Evolutionary conservation across 1,139 yeast species (phyloP).

Genomic region (Lodderomyces oxycetoniae): DNA sequence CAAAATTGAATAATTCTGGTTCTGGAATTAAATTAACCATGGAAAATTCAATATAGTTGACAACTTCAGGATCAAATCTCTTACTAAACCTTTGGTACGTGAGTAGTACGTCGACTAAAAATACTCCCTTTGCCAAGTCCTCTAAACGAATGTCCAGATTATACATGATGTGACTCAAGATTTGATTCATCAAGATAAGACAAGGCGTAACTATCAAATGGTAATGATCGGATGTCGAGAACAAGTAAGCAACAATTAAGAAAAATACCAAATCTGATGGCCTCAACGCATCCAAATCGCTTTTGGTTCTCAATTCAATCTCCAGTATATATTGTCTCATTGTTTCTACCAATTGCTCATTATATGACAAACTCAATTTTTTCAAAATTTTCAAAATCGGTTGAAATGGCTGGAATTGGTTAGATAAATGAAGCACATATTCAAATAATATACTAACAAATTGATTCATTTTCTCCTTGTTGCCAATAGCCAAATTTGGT

Average conservation of each 20-base stretch:
- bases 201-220: conserved; percentile 89
- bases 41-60: conserved; percentile 53
- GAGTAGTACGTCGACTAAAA: conserved; percentile 58
- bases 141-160: conserved; percentile 33
- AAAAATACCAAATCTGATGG: conserved; percentile 63
- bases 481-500: conserved; percentile 76
- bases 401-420: conserved; percentile 23
- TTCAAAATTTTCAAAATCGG: conserved; percentile 50
- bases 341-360: conserved; percentile 53
- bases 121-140: conserved; percentile 46
- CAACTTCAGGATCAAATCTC: conserved; percentile 77
- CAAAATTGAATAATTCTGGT: conserved; percentile 21
- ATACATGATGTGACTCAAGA: conserved; percentile 35
- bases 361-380: conserved; percentile 51
- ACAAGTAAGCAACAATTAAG: conserved; percentile 66
- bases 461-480: conserved; percentile 65
- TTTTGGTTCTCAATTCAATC: conserved; percentile 42
- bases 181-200: conserved; percentile 65
- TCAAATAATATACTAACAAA: conserved; percentile 65
- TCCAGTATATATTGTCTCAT: conserved; percentile 31
- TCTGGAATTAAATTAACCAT: conserved; percentile 46
- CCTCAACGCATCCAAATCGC: conserved; percentile 20
- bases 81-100: conserved; percentile 77
- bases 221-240: conserved; percentile 93
- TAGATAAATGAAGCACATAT: conserved; percentile 51